These are phyloP conservation scores for Helicocarpus griseus DNA, from an alignment of 2,329 filamentous ascomycete species.

Conservation along the genomic window DNA sequence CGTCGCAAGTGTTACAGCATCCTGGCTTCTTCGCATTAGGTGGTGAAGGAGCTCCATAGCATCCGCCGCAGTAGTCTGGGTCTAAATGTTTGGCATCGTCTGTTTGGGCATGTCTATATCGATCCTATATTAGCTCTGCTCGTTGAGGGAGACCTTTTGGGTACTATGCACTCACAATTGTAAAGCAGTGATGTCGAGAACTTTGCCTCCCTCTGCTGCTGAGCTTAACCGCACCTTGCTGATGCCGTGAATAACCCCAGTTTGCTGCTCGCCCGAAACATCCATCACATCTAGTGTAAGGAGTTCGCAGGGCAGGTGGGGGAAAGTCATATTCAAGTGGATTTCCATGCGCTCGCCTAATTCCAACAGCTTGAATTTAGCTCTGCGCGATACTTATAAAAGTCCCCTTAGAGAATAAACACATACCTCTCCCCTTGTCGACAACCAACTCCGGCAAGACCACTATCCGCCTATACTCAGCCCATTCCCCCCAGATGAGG, in stretches of 20 bases:
- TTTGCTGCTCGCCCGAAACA: conserved; percentile 92
- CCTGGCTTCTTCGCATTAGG: conserved; percentile 63
- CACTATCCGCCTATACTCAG: conserved; percentile 75
- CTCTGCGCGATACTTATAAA: not conserved
- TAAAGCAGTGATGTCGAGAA: conserved; percentile 61
- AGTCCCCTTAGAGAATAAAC: not conserved
- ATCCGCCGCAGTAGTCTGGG: conserved; percentile 84
- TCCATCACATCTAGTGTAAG: conserved; percentile 98
- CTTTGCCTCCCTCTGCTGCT: conserved; percentile 61
- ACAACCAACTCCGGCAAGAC: conserved; percentile 91
- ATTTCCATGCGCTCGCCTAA: conserved; percentile 97
- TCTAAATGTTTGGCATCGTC: conserved; percentile 69
- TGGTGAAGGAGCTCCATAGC: conserved; percentile 76
- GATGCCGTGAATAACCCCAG: conserved; percentile 84
- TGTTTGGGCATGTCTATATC: conserved; percentile 54
- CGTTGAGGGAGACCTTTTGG: not conserved
- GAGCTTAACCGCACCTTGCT: conserved; percentile 77
- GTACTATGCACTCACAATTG: conserved; percentile 47
- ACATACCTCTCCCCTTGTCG: conserved; percentile 82
- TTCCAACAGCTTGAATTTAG: conserved; percentile 11
- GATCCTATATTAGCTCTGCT: not conserved
- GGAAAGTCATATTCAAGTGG: conserved; percentile 93
- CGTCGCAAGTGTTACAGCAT: conserved; percentile 95
- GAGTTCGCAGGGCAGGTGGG: conserved; percentile 85
- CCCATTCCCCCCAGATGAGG: conserved; percentile 91